Base-by-base conservation (phyloP, 176 grass and related monocot species). In the Luzula sylvatica region DNA sequence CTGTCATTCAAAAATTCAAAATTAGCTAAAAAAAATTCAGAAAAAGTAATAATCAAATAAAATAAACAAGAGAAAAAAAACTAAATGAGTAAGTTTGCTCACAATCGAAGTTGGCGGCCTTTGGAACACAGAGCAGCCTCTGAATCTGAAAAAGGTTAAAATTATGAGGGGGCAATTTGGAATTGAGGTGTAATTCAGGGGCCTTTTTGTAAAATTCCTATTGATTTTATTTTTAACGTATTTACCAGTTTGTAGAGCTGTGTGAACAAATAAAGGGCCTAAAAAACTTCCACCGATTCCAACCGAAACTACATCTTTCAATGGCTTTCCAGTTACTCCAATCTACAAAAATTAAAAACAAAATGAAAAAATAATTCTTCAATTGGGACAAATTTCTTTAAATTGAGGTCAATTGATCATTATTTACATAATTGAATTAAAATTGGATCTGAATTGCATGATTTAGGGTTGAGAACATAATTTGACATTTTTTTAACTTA, bases 211-310 rank as follows among this genome's bases (percentile, higher is more conserved):
- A n/a, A n/a, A n/a, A n/a, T n/a, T n/a, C n/a, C n/a, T n/a, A n/a
- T n/a, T n/a, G n/a, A n/a, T n/a, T n/a, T n/a, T n/a, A n/a, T n/a
- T n/a, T n/a, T n/a, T n/a, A n/a, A n/a, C n/a, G n/a, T n/a, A 3
- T 66, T 78, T 73, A 98, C 92, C 85, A 53, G 81, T 87, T 38
- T 87, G 78, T 50, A 98, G 92, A 13, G 81, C 68, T 2, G 81
- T 68, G 72, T 98, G 92, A 51, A 98, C 85, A 50, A 98, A 98
- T 20, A 98, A 67, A 50, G 92, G 85, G 11, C 92, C 92, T 42
- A 98, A 72, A 76, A 90, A 98, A 50, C 92, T 98, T 53, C 92
- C 92, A 23, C 92, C 85, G 68, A 96, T 96, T 55, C 92, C 92
- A 74, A 96, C 71, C 2, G 92, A 81, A 27, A 90, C 78, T 30